Percentiles rank a stretch among this genome's conserved stretches.
phyloP scores from a whole-genome alignment of 805 yeast species.

The Yueomyces sinensis region DNA sequence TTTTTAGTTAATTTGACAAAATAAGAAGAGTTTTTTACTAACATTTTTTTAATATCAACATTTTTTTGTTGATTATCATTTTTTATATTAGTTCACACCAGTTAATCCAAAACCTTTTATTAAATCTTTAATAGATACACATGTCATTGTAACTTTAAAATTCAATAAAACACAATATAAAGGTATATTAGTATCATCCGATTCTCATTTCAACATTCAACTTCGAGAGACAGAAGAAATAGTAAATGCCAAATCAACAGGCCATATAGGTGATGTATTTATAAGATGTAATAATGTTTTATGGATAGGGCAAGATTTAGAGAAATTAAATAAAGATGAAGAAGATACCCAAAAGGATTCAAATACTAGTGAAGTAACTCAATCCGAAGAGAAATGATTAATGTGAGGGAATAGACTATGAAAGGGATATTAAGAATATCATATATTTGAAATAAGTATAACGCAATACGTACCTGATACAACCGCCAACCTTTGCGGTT shows the following conservation, averaged over 20 bases:
- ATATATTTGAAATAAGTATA: too few species aligned
- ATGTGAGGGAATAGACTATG: too few species aligned
- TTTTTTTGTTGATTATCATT: too few species aligned
- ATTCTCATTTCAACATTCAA: constrained; percentile 85
- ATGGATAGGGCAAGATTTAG: constrained; percentile 19
- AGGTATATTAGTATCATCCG: constrained; percentile 68
- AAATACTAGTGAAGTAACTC: too few species aligned
- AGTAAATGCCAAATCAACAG: constrained; percentile 34
- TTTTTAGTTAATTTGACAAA: too few species aligned
- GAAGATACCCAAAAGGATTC: too few species aligned
- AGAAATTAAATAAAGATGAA: background rate
- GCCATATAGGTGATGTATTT: constrained; percentile 61
- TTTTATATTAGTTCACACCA: constrained; percentile 32
- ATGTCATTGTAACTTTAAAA: constrained; percentile 67
- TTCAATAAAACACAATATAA: constrained; percentile 84
- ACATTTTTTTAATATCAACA: too few species aligned
- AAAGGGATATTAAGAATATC: too few species aligned
- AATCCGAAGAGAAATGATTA: too few species aligned
- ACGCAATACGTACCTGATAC: too few species aligned
- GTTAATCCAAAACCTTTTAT: constrained; percentile 86
- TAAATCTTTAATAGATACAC: constrained; percentile 56
- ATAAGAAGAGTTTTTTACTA: too few species aligned
- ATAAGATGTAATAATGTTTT: constrained; percentile 86
- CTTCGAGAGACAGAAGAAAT: constrained; percentile 48
- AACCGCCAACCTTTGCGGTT: too few species aligned